phyloP scores from a whole-genome alignment of 306 rosid species.

The Prunus mira region DNA sequence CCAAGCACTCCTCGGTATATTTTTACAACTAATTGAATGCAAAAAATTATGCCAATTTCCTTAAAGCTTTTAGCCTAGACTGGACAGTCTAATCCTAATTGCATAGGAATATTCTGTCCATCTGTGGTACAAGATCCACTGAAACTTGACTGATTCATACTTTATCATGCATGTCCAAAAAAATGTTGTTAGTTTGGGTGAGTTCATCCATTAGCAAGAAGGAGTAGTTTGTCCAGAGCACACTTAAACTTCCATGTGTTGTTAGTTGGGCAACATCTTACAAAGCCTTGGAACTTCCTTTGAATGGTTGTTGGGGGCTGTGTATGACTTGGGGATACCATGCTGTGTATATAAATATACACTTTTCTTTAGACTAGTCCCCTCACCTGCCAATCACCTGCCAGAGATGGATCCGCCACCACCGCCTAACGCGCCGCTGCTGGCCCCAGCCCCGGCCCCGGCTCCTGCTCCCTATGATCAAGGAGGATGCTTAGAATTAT shows the following conservation, averaged over 20 bases:
- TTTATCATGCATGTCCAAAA: neutral
- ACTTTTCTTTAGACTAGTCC: constrained; percentile 5
- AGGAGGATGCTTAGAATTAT: constrained; percentile 50
- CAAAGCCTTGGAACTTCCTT: constrained; percentile 17
- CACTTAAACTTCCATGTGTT: neutral
- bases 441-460: constrained; percentile 26
- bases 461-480: constrained; percentile 39
- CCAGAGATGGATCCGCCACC: constrained; percentile 51
- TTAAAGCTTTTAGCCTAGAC: neutral
- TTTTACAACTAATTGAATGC: neutral
- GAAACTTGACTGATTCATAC: neutral
- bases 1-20: too few relatives aligned
- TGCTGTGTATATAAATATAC: neutral
- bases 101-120: neutral
- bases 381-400: neutral
- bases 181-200: neutral
- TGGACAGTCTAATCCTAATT: neutral
- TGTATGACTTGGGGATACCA: constrained; percentile 32
- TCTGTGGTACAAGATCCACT: neutral
- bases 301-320: constrained; percentile 63
- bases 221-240: constrained; percentile 3
- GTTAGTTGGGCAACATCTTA: constrained; percentile 39
- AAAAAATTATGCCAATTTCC: neutral
- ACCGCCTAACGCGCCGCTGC: constrained; percentile 39
- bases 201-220: neutral